phyloP scores from a whole-genome alignment of 2,329 filamentous ascomycete genomes.

The Calonectria pteridis region DNA sequence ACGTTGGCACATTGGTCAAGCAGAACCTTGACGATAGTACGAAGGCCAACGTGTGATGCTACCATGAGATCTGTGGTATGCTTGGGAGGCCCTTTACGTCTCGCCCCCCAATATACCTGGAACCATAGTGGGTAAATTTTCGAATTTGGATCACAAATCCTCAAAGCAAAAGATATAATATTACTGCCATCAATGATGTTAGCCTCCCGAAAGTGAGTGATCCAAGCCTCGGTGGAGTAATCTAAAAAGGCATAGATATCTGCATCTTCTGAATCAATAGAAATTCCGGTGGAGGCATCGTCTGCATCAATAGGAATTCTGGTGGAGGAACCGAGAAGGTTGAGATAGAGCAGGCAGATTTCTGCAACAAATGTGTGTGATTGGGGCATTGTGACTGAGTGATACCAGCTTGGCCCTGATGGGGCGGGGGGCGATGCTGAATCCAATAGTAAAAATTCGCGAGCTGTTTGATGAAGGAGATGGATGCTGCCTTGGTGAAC shows the following conservation, averaged over 20 bases:
- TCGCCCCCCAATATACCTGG: not conserved
- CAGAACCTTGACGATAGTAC: not conserved
- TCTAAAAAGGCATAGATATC: not conserved
- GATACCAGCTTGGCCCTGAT: slow-evolving; percentile 31
- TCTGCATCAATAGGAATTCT: too few relatives aligned
- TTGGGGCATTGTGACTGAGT: slow-evolving; percentile 32
- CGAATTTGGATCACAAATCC: not conserved
- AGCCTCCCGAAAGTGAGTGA: not conserved
- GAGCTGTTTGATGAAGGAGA: slow-evolving; percentile 49
- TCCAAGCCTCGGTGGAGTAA: not conserved
- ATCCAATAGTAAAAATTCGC: slow-evolving; percentile 46
- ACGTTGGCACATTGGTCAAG: not conserved
- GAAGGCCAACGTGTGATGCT: not conserved
- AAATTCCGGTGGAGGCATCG: not conserved
- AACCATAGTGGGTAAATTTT: not conserved
- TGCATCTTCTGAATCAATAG: too few relatives aligned
- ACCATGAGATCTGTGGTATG: not conserved
- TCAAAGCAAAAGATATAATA: not conserved
- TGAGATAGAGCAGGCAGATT: not conserved
- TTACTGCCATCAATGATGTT: not conserved
- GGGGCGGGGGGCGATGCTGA: not conserved
- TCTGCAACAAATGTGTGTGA: slow-evolving; percentile 39
- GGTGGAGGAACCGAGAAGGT: not conserved
- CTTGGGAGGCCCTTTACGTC: not conserved
- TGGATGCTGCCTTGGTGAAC: slow-evolving; percentile 45